Conservation (phyloP, 2,329 filamentous ascomycete genomes). For the Penicillium sp. region DNA sequence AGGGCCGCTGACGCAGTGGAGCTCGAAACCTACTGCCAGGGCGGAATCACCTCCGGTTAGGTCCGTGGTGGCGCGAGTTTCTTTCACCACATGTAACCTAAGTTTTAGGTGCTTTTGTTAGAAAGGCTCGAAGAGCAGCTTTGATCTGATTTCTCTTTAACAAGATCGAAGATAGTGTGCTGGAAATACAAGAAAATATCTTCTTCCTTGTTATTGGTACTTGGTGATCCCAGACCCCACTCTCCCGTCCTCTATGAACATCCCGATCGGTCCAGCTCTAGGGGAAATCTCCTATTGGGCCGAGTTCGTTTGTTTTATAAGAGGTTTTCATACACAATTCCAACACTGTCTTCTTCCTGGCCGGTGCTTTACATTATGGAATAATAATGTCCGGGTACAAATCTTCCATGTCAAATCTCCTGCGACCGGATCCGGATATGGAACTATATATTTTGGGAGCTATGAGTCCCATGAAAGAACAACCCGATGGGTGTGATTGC, state of each 20-base stretch:
- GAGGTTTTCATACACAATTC: too few relatives aligned
- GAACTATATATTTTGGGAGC: not conserved
- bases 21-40: slow-evolving; percentile 7
- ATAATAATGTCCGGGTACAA: not conserved
- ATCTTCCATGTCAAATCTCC: not conserved
- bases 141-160: not conserved
- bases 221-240: not conserved
- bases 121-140: not conserved
- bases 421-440: not conserved
- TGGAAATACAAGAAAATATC: not conserved
- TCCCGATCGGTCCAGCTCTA: not conserved
- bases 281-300: slow-evolving; percentile 1
- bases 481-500: not conserved
- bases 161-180: not conserved
- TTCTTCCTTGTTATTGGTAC: not conserved
- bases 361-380: not conserved
- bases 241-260: not conserved
- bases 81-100: not conserved
- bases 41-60: slow-evolving; percentile 20
- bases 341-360: too few relatives aligned
- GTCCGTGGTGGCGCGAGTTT: slow-evolving; percentile 17
- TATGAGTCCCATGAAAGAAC: not conserved
- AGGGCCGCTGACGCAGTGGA: slow-evolving; percentile 16
- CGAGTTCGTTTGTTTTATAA: not conserved
- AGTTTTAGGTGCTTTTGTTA: not conserved